Percentiles rank a stretch among this genome's conserved stretches.
phyloP scores from a whole-genome alignment of 2,329 filamentous ascomycete genomes.

The Escovopsis sp. region DNA sequence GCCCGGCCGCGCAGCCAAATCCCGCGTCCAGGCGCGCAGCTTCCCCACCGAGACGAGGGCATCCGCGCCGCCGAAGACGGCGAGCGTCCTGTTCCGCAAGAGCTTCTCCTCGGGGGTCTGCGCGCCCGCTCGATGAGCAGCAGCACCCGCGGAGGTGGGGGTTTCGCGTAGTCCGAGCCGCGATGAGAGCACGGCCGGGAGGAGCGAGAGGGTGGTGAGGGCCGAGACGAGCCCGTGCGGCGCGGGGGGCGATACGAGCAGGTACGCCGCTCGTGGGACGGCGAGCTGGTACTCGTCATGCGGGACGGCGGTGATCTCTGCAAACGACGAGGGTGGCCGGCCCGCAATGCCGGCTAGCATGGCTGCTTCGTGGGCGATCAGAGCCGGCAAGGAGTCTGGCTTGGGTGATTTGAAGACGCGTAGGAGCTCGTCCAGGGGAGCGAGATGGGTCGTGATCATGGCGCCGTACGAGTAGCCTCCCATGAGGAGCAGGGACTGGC shows the following conservation, averaged over 20 bases:
- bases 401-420: slow-evolving; percentile 38
- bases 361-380: slow-evolving; percentile 55
- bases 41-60: slow-evolving; percentile 52
- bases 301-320: too few relatives aligned
- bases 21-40: slow-evolving; percentile 49
- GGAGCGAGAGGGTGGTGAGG: slow-evolving; percentile 46
- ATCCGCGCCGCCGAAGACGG: slow-evolving; percentile 62
- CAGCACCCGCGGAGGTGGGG: slow-evolving; percentile 11
- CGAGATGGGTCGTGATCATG: slow-evolving; percentile 60
- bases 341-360: slow-evolving; percentile 35
- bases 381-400: slow-evolving; percentile 43
- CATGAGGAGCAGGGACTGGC: slow-evolving; percentile 35
- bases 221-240: slow-evolving; percentile 43
- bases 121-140: too few relatives aligned
- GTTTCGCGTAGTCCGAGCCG: slow-evolving; percentile 9
- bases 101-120: slow-evolving; percentile 37
- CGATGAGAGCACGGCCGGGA: slow-evolving; percentile 20
- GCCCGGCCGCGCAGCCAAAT: slow-evolving; percentile 26
- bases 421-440: slow-evolving; percentile 44
- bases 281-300: slow-evolving; percentile 10
- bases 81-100: slow-evolving; percentile 43
- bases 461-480: slow-evolving; percentile 87
- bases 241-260: slow-evolving; percentile 47
- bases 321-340: too few relatives aligned
- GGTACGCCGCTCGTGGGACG: slow-evolving; percentile 32